Base-by-base conservation (phyloP, 2,329 filamentous ascomycete species). In the Hypoxylon sp. region DNA sequence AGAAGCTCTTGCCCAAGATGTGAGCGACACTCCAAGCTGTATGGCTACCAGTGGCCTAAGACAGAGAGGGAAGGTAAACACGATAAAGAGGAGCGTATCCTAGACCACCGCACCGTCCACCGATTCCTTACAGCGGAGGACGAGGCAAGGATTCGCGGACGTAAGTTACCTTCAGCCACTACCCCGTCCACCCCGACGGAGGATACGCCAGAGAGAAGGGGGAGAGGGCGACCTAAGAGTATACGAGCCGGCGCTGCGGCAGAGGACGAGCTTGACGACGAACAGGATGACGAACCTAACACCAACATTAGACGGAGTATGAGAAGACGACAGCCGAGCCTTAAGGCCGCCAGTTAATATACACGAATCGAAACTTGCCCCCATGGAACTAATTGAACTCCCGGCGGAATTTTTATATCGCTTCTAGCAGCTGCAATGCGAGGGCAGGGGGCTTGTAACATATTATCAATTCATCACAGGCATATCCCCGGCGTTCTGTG, bases 41-140 rank as follows among this genome's bases (percentile, higher is more conserved):
- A 98, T 76, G 96, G 96, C 0, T 97, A 92, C 75, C 84, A 91
- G 61, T 99, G 96, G 96, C 96, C 96, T 4, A 97, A 99, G 82
- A 98, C 96, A 0, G 91, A 97, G 64, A 91, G 85, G 66, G 88
- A 91, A 24, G 92, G 92, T 0, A 87, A 88, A 14, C 78, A 86
- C 18, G 96, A 98, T 75, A 89, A 87, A 61, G 88, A 91, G 70
- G 85, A 89, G 75, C 80, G 88, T 8, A 82, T 97, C 0, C 83
- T 96, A 64, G 95, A 98, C 75, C 94, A 97, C 75, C 85, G 95
- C n/a, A 89, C 85, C 0, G 86, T 98, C 2, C 92, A 97, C 77
- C 90, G 95, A 0, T 97, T 97, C 73, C 80, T 97, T 4, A 85
- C 89, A 22, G 83, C 88, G 0, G 85, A 89, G 2, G 89, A 93